phyloP scores from a whole-genome alignment of 2,329 filamentous ascomycete species.

The Xylariaceae sp. region DNA sequence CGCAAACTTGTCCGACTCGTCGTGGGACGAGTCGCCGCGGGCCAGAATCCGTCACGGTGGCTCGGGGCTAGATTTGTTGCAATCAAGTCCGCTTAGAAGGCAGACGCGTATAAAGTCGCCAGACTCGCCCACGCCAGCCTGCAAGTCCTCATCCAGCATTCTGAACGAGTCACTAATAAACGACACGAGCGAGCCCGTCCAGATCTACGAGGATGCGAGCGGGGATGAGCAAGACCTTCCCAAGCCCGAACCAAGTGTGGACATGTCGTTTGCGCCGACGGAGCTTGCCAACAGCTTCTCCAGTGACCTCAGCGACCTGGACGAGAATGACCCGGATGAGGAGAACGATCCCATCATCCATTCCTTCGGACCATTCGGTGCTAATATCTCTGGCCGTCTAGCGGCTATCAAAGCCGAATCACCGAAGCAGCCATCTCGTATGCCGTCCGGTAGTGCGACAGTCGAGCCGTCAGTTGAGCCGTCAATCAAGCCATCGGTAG shows the following conservation, averaged over 20 bases:
- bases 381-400: conserved; percentile 80
- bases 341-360: conserved; percentile 93
- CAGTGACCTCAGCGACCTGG: conserved; percentile 60
- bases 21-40: conserved; percentile 68
- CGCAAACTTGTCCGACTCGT: conserved; percentile 65
- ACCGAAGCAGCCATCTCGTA: conserved; percentile 49
- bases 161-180: conserved; percentile 49
- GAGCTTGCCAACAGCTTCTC: conserved; percentile 57
- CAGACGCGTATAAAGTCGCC: conserved; percentile 69
- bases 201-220: conserved; percentile 74
- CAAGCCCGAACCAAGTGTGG: conserved; percentile 31
- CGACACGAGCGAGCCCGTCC: conserved; percentile 49
- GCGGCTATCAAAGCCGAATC: conserved; percentile 74
- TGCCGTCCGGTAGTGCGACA: conserved; percentile 26
- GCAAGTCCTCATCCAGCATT: conserved; percentile 45
- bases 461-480: conserved; percentile 29
- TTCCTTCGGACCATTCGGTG: conserved; percentile 88
- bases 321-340: conserved; percentile 81
- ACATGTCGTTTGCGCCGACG: conserved; percentile 52
- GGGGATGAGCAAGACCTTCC: conserved; percentile 57
- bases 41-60: conserved; percentile 34
- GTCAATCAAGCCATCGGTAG: conserved; percentile 28
- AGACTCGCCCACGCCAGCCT: conserved; percentile 64
- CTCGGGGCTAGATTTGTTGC: conserved; percentile 47
- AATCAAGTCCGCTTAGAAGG: conserved; percentile 64